Conservation (phyloP, 169 alveolate species). For the Plasmodium gonderi region DNA sequence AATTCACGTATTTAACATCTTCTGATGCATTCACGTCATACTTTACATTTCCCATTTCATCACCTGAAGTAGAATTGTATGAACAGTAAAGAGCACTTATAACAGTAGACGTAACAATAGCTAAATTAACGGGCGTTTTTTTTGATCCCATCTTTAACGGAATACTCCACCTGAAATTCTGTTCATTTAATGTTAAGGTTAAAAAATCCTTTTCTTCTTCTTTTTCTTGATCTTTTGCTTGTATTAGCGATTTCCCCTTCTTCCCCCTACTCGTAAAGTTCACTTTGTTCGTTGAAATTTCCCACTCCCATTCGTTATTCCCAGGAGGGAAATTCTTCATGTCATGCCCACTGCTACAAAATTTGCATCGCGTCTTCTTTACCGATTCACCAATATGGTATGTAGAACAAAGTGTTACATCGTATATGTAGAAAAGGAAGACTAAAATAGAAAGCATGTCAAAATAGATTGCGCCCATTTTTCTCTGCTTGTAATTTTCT, state of each 20-base stretch:
- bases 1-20: slow-evolving; percentile 14
- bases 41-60: slow-evolving; percentile 5
- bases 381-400: background rate
- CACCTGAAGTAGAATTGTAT: background rate
- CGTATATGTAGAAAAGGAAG: background rate
- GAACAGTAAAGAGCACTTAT: slow-evolving; percentile 50
- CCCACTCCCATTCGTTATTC: background rate
- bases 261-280: background rate
- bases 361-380: background rate
- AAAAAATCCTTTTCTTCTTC: slow-evolving; percentile 3
- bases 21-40: slow-evolving; percentile 12
- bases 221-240: background rate
- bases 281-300: background rate
- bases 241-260: background rate
- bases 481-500: too few relatives aligned
- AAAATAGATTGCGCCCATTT: too few relatives aligned
- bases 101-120: background rate
- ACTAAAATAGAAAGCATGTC: too few relatives aligned
- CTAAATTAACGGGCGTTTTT: slow-evolving; percentile 6
- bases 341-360: background rate
- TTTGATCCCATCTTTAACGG: slow-evolving; percentile 29
- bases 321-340: too few relatives aligned
- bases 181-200: slow-evolving; percentile 17
- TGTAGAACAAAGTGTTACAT: background rate
- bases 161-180: slow-evolving; percentile 56